Percentiles rank a stretch among this genome's conserved stretches.
Evolutionary conservation across 345 rosid genomes (phyloP).

Genomic region (Gossypium ekmanianum): DNA sequence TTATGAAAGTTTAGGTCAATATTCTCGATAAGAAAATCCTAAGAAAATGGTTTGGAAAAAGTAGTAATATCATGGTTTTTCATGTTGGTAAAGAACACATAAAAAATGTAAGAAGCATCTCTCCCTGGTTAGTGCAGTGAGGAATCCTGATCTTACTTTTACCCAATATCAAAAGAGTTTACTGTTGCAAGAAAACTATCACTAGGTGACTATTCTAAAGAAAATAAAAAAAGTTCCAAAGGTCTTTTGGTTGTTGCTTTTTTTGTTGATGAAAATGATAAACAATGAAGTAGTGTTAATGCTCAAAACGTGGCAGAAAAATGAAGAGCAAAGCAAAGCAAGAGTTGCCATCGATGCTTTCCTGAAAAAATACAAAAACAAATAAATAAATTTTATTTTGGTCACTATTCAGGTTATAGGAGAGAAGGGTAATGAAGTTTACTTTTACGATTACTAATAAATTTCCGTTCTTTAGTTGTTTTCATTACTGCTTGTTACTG

Average conservation of each 20-base stretch:
- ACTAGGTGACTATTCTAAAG: not conserved
- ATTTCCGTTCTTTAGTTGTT: slow-evolving; percentile 11
- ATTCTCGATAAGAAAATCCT: not conserved
- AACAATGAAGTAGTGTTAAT: not conserved
- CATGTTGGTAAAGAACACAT: not conserved
- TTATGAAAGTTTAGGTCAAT: not conserved
- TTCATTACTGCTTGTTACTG: slow-evolving; percentile 17
- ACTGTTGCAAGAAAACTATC: slow-evolving; percentile 2
- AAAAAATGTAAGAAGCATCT: slow-evolving; percentile 14
- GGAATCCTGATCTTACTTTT: slow-evolving; percentile 21
- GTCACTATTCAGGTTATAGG: too few relatives aligned
- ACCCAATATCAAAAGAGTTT: slow-evolving; percentile 10
- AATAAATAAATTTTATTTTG: not conserved
- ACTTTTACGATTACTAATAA: not conserved
- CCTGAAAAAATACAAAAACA: not conserved
- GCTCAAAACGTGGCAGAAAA: slow-evolving; percentile 5
- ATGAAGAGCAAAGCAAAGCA: not conserved
- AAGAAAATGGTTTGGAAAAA: not conserved
- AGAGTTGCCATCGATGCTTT: not conserved
- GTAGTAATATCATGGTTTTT: not conserved
- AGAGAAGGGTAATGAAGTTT: too few relatives aligned
- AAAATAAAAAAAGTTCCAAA: not conserved
- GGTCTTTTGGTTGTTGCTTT: too few relatives aligned
- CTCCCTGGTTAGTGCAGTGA: slow-evolving; percentile 11
- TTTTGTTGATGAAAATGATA: slow-evolving; percentile 12